Evolutionary conservation across 148 eudicot genomes (phyloP).

Genomic region (Silene conica): DNA sequence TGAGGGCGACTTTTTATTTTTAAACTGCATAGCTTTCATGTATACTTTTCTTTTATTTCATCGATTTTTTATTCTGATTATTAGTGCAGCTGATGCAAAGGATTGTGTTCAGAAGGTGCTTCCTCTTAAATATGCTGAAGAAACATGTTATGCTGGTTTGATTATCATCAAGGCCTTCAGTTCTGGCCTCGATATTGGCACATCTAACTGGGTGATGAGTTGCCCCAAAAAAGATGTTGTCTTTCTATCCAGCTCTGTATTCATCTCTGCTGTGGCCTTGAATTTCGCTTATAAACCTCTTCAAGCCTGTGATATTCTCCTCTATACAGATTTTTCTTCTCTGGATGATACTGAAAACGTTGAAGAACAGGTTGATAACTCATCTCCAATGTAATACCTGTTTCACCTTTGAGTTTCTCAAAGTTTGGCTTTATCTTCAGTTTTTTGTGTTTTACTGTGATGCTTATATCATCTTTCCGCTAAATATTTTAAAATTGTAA

Average conservation of each 20-base stretch:
- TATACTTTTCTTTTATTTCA: background rate
- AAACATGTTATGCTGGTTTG: conserved; percentile 72
- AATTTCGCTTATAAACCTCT: conserved; percentile 63
- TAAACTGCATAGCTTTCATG: no score
- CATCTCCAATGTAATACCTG: conserved; percentile 21
- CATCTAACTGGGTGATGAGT: conserved; percentile 73
- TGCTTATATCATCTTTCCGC: background rate
- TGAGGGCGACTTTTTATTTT: no score
- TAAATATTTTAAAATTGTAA: background rate
- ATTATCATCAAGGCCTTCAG: conserved; percentile 64
- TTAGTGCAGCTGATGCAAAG: conserved; percentile 82
- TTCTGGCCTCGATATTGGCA: conserved; percentile 88
- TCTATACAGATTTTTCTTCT: conserved; percentile 62
- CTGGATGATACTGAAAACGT: conserved; percentile 25
- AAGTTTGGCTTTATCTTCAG: background rate
- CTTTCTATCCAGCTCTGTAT: conserved; percentile 51
- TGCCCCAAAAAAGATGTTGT: conserved; percentile 51
- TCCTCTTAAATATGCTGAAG: conserved; percentile 74
- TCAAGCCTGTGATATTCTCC: conserved; percentile 50
- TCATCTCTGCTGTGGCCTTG: conserved; percentile 53
- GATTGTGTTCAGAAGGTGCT: conserved; percentile 63
- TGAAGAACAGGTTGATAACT: conserved; percentile 32
- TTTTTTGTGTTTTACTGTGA: background rate
- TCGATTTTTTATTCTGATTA: conserved; percentile 12
- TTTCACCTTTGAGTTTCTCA: background rate